phyloP scores from a whole-genome alignment of 257 asterid genomes.

The Pogostemon cablin region DNA sequence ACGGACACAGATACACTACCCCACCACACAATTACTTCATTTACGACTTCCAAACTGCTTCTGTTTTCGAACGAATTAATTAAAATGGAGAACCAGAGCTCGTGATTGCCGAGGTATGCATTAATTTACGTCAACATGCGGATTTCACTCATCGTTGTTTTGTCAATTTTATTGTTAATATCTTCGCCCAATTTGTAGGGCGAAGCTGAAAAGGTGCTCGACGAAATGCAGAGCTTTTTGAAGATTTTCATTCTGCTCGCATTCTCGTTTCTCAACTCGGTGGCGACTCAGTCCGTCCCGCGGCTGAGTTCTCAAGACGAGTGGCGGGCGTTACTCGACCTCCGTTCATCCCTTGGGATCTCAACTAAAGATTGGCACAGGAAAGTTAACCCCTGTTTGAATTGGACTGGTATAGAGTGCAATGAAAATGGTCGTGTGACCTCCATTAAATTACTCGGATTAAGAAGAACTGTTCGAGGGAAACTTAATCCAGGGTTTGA shows the following conservation, averaged over 20 bases:
- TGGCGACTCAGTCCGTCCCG: conserved; percentile 33
- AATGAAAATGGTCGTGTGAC: conserved; percentile 42
- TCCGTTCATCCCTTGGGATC: conserved; percentile 68
- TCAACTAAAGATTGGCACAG: conserved; percentile 63
- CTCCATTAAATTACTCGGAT: conserved; percentile 49
- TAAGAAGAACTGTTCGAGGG: conserved; percentile 50
- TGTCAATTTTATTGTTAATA: neutral
- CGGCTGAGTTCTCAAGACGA: conserved; percentile 48
- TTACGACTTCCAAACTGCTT: neutral
- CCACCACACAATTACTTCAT: neutral
- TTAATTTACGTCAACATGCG: conserved; percentile 27
- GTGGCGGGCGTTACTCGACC: conserved; percentile 54
- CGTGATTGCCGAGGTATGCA: conserved; percentile 41
- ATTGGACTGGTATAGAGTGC: conserved; percentile 77
- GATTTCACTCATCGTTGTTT: neutral
- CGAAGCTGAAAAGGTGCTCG: neutral
- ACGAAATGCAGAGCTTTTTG: conserved; percentile 31
- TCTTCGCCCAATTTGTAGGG: conserved; percentile 25
- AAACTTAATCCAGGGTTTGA: conserved; percentile 47
- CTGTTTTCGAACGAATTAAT: conserved; percentile 6
- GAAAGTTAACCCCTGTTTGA: conserved; percentile 58
- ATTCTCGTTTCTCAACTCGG: conserved; percentile 37
- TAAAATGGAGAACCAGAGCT: conserved; percentile 33
- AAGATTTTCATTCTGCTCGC: conserved; percentile 27
- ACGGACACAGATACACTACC: neutral